Conservation (phyloP, 805 yeast genomes). For the Cyberlindnera amylophila region DNA sequence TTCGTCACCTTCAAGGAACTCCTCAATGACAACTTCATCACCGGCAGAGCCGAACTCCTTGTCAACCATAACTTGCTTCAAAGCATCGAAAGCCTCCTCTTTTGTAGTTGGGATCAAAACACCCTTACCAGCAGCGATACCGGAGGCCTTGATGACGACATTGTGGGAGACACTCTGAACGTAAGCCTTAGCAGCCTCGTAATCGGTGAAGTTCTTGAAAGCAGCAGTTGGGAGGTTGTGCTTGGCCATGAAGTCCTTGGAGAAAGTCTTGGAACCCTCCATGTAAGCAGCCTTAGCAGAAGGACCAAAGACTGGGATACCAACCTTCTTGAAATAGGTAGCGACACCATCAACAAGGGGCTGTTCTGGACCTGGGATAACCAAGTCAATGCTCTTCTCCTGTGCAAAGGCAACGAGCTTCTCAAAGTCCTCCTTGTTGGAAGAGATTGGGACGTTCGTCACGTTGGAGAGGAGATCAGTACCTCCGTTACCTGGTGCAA, state of each 20-base stretch:
- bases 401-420: conserved; percentile 71
- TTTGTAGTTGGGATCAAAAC: conserved; percentile 84
- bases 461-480: conserved; percentile 60
- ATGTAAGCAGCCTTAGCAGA: conserved; percentile 80
- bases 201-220: conserved; percentile 77
- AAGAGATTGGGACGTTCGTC: conserved; percentile 63
- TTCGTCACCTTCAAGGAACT: conserved; percentile 95
- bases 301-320: conserved; percentile 98
- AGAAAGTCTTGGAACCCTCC: conserved; percentile 96
- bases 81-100: conserved; percentile 80
- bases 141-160: conserved; percentile 94
- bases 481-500: conserved; percentile 98
- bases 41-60: conserved; percentile 92
- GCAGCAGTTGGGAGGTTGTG: conserved; percentile 94
- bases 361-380: conserved; percentile 98
- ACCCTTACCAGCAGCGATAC: conserved; percentile 98
- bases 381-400: conserved; percentile 62
- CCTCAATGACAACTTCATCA: conserved; percentile 92
- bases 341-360: conserved; percentile 94
- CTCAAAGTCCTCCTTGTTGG: conserved; percentile 63
- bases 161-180: conserved; percentile 62
- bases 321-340: conserved; percentile 66
- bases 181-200: conserved; percentile 70
- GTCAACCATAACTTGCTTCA: conserved; percentile 85
- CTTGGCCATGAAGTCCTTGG: conserved; percentile 89